Evolutionary conservation across 345 rosid genomes (phyloP).

Genomic region (Heritiera fomes): DNA sequence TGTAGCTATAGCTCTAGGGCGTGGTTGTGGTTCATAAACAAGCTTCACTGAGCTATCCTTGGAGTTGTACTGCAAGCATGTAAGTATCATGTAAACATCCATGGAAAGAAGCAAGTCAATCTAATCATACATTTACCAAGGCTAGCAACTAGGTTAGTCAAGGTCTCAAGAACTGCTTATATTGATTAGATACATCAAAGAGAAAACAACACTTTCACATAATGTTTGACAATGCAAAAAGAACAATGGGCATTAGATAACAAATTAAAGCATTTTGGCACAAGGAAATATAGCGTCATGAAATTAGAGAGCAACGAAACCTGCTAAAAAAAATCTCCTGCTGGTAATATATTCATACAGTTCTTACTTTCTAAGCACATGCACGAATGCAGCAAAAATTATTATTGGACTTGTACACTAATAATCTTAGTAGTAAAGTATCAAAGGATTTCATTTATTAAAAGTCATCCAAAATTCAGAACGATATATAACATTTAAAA

Average conservation of each 20-base stretch:
- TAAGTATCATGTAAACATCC: constrained; percentile 7
- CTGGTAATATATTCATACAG: not conserved
- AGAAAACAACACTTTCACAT: not conserved
- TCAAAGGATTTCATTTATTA: not conserved
- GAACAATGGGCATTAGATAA: not conserved
- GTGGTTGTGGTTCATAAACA: constrained; percentile 93
- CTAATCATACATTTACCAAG: not conserved
- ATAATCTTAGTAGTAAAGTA: not conserved
- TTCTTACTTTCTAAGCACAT: not conserved
- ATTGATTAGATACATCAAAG: not conserved
- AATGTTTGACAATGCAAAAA: not conserved
- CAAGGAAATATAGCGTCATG: not conserved
- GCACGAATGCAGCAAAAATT: not conserved
- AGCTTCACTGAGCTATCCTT: constrained; percentile 91
- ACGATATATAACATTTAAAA: not conserved
- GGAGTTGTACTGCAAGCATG: constrained; percentile 67
- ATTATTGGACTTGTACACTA: not conserved
- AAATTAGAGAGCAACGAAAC: not conserved
- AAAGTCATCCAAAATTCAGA: not conserved
- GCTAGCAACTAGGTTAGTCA: not conserved
- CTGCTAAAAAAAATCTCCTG: not conserved
- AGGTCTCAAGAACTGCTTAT: not conserved
- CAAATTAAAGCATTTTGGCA: not conserved
- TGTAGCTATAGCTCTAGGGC: constrained; percentile 76
- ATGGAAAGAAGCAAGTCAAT: constrained; percentile 9